Evolutionary conservation across 768 basidiomycete species (phyloP).

Genomic region (Tulasnella sp.): DNA sequence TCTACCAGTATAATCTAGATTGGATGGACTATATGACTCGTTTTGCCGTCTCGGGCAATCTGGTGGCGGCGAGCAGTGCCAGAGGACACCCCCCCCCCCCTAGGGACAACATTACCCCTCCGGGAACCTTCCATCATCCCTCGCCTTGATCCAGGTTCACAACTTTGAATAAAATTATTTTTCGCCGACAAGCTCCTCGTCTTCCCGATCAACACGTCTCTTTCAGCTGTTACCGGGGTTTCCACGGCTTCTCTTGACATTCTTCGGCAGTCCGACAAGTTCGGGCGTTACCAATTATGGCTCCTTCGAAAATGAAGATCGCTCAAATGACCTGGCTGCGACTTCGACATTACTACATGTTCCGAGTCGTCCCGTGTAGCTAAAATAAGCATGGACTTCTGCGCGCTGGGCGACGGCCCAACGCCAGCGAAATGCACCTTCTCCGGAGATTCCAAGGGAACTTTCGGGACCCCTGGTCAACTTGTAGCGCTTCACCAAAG

Average conservation of each 20-base stretch:
- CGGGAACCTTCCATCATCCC: background rate
- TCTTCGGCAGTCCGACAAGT: background rate
- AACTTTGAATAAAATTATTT: background rate
- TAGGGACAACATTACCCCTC: background rate
- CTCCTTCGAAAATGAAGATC: background rate
- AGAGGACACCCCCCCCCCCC: too few relatives aligned
- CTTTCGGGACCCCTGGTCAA: background rate
- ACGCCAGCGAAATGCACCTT: background rate
- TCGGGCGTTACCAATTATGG: background rate
- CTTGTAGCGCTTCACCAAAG: background rate
- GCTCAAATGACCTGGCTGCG: background rate
- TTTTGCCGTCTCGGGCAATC: too few relatives aligned
- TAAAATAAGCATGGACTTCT: background rate
- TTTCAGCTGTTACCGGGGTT: background rate
- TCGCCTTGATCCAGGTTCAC: background rate
- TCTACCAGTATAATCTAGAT: too few relatives aligned
- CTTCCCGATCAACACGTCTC: background rate
- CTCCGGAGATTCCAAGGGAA: background rate
- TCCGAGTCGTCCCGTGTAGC: background rate
- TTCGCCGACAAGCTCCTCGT: background rate
- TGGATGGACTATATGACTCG: too few relatives aligned
- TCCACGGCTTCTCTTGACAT: background rate
- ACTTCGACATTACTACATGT: background rate
- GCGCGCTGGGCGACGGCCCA: background rate
- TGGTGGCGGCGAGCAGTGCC: too few relatives aligned